Evolutionary conservation across 2,329 filamentous ascomycete genomes (phyloP).

Genomic region (Cladophialophora carrionii): DNA sequence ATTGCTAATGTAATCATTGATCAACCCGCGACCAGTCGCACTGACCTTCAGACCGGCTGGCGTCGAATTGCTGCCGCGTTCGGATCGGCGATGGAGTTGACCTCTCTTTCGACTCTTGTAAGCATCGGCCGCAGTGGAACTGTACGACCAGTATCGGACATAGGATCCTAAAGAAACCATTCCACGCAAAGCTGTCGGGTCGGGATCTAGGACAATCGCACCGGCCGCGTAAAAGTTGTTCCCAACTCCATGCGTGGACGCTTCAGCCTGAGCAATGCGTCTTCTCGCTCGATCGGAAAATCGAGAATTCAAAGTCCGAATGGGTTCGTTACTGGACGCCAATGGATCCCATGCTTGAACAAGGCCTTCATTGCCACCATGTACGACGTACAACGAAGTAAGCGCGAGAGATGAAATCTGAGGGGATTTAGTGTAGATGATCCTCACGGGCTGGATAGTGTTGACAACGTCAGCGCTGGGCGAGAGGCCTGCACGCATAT

Average conservation of each 20-base stretch:
- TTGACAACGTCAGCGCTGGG: slow-evolving; percentile 60
- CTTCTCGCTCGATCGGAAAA: slow-evolving; percentile 82
- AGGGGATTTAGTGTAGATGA: slow-evolving; percentile 88
- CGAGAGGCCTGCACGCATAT: slow-evolving; percentile 70
- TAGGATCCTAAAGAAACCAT: slow-evolving; percentile 85
- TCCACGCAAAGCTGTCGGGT: slow-evolving; percentile 81
- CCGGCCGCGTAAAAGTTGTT: slow-evolving; percentile 80
- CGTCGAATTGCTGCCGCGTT: slow-evolving; percentile 62
- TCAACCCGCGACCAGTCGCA: slow-evolving; percentile 67
- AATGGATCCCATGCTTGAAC: slow-evolving; percentile 98
- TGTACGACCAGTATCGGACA: slow-evolving; percentile 91
- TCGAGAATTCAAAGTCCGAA: slow-evolving; percentile 83
- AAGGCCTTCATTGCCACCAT: slow-evolving; percentile 91
- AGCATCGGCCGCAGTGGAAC: slow-evolving; percentile 74
- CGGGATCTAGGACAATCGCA: slow-evolving; percentile 83
- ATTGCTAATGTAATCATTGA: slow-evolving; percentile 82
- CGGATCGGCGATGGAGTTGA: slow-evolving; percentile 63
- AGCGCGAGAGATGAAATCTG: slow-evolving; percentile 80
- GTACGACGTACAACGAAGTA: slow-evolving; percentile 83
- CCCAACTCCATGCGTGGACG: slow-evolving; percentile 68
- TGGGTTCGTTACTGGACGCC: slow-evolving; percentile 73
- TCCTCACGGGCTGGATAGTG: slow-evolving; percentile 70
- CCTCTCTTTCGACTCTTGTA: slow-evolving; percentile 78
- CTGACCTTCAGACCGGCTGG: slow-evolving; percentile 60
- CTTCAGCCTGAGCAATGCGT: slow-evolving; percentile 68